A percentile compares a stretch with the other conserved stretches of the same genome.
Conservation (phyloP, 768 basidiomycete genomes). For the Butyriboletus loyo region DNA sequence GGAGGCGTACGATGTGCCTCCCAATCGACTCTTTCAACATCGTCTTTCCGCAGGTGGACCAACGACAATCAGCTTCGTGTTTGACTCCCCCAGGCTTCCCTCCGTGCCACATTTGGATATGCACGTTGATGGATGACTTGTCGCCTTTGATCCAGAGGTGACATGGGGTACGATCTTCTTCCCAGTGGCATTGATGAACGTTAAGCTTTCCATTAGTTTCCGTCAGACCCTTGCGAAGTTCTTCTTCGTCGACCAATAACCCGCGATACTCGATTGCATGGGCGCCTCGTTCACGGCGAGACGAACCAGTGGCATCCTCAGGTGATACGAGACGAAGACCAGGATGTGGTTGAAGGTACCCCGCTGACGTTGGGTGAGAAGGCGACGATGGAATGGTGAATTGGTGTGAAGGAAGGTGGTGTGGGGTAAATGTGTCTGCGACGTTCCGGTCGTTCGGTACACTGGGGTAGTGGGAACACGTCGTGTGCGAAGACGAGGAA, state of each 20-base stretch:
- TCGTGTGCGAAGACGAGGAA: not conserved
- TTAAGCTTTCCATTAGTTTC: not conserved
- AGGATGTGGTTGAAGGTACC: not conserved
- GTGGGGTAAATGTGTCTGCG: not conserved
- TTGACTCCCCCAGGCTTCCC: constrained; percentile 11
- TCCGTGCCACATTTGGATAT: constrained; percentile 21
- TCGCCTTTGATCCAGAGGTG: constrained; percentile 16
- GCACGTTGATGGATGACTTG: constrained; percentile 10
- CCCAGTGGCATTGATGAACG: constrained; percentile 14
- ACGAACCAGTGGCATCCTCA: not conserved
- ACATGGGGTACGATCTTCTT: constrained; percentile 3
- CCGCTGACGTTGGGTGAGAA: not conserved
- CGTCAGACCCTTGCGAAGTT: constrained; percentile 1
- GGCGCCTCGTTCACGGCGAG: not conserved
- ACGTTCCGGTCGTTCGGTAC: not conserved
- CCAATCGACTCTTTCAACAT: constrained; percentile 26
- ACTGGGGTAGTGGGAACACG: not conserved
- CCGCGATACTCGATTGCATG: constrained; percentile 6
- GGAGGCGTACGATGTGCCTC: constrained; percentile 16
- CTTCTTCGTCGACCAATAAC: constrained; percentile 11
- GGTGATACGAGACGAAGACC: not conserved
- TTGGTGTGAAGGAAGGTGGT: not conserved
- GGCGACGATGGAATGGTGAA: not conserved
- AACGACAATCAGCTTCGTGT: not conserved
- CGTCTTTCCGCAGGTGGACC: constrained; percentile 10